phyloP scores from a whole-genome alignment of 176 grass and related monocot species.

The Tillandsia fasciculata region DNA sequence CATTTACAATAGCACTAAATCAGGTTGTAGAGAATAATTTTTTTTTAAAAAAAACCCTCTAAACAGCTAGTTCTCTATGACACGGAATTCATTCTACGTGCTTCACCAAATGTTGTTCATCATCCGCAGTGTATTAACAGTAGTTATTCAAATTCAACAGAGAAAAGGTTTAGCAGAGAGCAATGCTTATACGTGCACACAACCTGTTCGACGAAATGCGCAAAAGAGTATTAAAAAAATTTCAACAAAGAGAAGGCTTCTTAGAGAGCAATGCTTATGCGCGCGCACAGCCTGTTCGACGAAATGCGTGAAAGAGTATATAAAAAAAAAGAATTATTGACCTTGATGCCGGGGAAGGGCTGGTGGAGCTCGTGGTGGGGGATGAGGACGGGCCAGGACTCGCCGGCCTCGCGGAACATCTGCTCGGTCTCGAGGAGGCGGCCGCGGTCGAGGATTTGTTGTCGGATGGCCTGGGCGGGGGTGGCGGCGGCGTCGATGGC shows the following conservation, averaged over 20 bases:
- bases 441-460: conserved; percentile 73
- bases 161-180: too few relatives aligned
- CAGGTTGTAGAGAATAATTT: too few relatives aligned
- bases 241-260: background rate
- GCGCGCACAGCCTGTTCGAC: conserved; percentile 26
- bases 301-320: conserved; percentile 3
- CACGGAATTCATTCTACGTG: too few relatives aligned
- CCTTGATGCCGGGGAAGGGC: conserved; percentile 78
- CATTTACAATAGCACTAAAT: too few relatives aligned
- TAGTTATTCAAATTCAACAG: too few relatives aligned
- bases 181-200: too few relatives aligned
- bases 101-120: too few relatives aligned
- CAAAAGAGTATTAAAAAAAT: background rate
- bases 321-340: background rate
- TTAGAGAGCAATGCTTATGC: background rate
- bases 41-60: too few relatives aligned
- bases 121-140: too few relatives aligned
- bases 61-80: too few relatives aligned
- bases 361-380: conserved; percentile 67
- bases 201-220: too few relatives aligned
- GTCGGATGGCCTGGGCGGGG: conserved; percentile 57
- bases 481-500: conserved; percentile 43
- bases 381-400: conserved; percentile 77
- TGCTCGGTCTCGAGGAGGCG: conserved; percentile 73
- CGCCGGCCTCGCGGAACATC: conserved; percentile 79